Conservation (phyloP, 805 yeast genomes). For the Kockiozyma suomiensis region DNA sequence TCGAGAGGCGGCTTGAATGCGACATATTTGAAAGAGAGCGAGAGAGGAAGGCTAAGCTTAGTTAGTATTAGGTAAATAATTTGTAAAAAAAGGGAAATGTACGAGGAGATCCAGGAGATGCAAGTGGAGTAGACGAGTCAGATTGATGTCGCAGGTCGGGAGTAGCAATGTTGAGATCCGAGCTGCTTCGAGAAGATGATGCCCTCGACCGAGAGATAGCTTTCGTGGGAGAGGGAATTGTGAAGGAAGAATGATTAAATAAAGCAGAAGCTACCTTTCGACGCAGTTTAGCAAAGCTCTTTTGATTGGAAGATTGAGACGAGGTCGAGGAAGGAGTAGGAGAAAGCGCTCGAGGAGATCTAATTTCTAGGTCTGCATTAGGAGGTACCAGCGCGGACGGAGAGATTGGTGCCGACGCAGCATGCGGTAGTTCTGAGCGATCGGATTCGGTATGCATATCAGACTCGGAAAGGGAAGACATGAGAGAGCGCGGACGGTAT, state of each 20-base stretch:
- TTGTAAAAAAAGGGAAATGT: not conserved
- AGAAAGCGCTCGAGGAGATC: conserved; percentile 15
- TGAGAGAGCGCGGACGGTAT: conserved; percentile 27
- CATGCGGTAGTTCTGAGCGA: not conserved
- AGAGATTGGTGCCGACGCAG: conserved; percentile 19
- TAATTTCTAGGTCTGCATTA: not conserved
- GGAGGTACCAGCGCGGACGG: not conserved
- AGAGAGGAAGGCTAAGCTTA: not conserved
- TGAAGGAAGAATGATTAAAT: conserved; percentile 4
- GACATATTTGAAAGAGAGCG: conserved; percentile 24
- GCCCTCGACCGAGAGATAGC: not conserved
- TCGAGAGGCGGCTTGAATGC: conserved; percentile 6
- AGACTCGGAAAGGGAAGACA: conserved; percentile 28
- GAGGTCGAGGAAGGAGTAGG: conserved; percentile 29
- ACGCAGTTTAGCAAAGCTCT: conserved; percentile 12
- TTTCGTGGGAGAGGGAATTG: not conserved
- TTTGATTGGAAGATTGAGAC: conserved; percentile 19
- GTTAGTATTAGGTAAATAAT: not conserved
- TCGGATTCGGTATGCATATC: conserved; percentile 10
- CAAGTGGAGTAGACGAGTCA: conserved; percentile 6
- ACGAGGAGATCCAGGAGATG: conserved; percentile 26
- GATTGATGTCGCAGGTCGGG: conserved; percentile 7
- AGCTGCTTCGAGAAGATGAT: conserved; percentile 19
- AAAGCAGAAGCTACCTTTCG: conserved; percentile 21
- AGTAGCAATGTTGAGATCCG: conserved; percentile 10